Evolutionary conservation across 805 yeast genomes (phyloP).

Genomic region (Candida piceae): DNA sequence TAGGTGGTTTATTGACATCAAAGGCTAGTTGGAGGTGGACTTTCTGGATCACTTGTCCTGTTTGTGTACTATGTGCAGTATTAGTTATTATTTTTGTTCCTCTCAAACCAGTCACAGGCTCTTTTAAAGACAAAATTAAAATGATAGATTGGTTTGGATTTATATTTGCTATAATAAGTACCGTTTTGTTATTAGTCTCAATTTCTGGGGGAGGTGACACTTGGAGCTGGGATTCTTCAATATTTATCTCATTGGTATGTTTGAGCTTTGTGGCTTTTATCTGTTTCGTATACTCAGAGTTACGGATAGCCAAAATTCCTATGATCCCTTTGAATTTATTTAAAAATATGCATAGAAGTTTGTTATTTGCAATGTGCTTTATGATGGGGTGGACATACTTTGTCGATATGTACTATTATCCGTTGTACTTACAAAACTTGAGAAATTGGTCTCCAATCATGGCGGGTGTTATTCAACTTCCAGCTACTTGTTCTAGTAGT

Average conservation of each 20-base stretch:
- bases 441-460: constrained; percentile 35
- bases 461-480: constrained; percentile 37
- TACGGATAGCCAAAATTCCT: constrained; percentile 39
- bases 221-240: constrained; percentile 42
- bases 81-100: constrained; percentile 24
- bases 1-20: constrained; percentile 46
- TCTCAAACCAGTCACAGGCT: constrained; percentile 29
- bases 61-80: constrained; percentile 15
- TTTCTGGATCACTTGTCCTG: constrained; percentile 44
- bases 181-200: constrained; percentile 48
- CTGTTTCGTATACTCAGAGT: constrained; percentile 41
- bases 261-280: constrained; percentile 36
- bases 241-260: constrained; percentile 27
- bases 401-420: constrained; percentile 41
- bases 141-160: constrained; percentile 40
- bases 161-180: constrained; percentile 32
- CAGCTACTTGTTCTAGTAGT: constrained; percentile 30
- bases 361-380: constrained; percentile 31
- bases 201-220: constrained; percentile 55
- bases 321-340: constrained; percentile 44
- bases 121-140: constrained; percentile 32
- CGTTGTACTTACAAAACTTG: constrained; percentile 41
- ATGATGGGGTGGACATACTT: constrained; percentile 43
- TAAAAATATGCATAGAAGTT: constrained; percentile 27
- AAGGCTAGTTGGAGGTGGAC: constrained; percentile 47